Conservation (phyloP, 139 green algal species). For the Chlamydomonas sphaeroides region DNA sequence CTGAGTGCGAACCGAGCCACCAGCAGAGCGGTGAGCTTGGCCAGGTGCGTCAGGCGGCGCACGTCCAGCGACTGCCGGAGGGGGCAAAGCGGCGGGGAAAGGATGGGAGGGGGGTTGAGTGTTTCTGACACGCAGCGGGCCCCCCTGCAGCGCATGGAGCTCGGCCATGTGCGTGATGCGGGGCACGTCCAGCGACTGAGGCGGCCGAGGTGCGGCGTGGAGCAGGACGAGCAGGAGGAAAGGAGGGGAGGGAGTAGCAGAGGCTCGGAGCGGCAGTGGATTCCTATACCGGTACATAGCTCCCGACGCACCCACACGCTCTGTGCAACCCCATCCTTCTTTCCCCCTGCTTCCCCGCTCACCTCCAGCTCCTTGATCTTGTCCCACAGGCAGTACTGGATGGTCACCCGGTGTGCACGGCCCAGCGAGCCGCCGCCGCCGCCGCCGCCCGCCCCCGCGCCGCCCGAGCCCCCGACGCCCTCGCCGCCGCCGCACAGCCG, state of each 20-base stretch:
- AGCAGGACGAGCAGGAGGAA: too few relatives aligned
- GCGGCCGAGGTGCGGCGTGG: too few relatives aligned
- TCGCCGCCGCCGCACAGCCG: constrained; percentile 58
- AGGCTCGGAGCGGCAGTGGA: too few relatives aligned
- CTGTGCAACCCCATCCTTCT: not conserved
- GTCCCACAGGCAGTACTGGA: constrained; percentile 88
- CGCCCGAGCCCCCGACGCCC: constrained; percentile 11
- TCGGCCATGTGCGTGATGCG: too few relatives aligned
- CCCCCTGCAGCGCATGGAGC: too few relatives aligned
- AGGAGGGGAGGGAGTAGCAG: too few relatives aligned
- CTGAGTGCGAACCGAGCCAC: constrained; percentile 27
- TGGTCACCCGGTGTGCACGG: constrained; percentile 47
- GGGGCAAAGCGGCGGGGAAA: not conserved
- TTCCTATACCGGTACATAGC: too few relatives aligned
- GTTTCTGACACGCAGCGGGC: too few relatives aligned
- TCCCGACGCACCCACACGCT: too few relatives aligned
- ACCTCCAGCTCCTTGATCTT: constrained; percentile 67
- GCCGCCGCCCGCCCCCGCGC: not conserved
- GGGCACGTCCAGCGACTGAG: too few relatives aligned
- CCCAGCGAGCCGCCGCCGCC: constrained; percentile 3
- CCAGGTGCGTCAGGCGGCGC: constrained; percentile 63
- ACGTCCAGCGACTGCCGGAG: constrained; percentile 34
- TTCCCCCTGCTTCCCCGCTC: not conserved
- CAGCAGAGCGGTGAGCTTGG: constrained; percentile 44
- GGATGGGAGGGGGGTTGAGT: not conserved